phyloP scores from a whole-genome alignment of 2,329 filamentous ascomycete genomes.

The Trichoderma sp. region DNA sequence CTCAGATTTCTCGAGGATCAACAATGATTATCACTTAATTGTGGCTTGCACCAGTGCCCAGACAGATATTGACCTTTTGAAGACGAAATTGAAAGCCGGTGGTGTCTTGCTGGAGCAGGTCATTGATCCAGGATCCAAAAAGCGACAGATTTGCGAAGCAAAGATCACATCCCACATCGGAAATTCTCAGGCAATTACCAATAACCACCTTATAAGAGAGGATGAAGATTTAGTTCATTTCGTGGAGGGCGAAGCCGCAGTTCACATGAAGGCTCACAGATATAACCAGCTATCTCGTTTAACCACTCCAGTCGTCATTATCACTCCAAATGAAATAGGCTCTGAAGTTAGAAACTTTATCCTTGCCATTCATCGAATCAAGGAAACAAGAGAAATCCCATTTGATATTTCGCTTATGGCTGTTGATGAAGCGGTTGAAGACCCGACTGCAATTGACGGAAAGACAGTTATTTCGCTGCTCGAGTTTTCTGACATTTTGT shows the following conservation, averaged over 20 bases:
- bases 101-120: conserved; percentile 33
- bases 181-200: background rate
- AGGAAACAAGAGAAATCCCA: background rate
- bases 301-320: background rate
- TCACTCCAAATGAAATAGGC: background rate
- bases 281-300: background rate
- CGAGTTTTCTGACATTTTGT: conserved; percentile 39
- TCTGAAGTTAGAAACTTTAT: background rate
- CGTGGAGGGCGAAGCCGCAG: background rate
- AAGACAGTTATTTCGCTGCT: conserved; percentile 49
- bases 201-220: background rate
- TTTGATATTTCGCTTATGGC: conserved; percentile 11
- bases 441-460: conserved; percentile 26
- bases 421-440: conserved; percentile 18
- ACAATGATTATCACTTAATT: conserved; percentile 39
- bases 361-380: background rate
- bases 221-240: background rate
- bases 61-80: conserved; percentile 24
- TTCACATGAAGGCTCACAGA: background rate
- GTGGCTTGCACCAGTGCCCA: conserved; percentile 27
- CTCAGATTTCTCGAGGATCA: conserved; percentile 26
- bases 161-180: background rate
- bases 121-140: background rate
- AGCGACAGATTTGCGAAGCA: background rate
- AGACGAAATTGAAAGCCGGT: conserved; percentile 31